Evolutionary conservation across 257 asterid species (phyloP).

Genomic region (Nyctanthes arbortristis): DNA sequence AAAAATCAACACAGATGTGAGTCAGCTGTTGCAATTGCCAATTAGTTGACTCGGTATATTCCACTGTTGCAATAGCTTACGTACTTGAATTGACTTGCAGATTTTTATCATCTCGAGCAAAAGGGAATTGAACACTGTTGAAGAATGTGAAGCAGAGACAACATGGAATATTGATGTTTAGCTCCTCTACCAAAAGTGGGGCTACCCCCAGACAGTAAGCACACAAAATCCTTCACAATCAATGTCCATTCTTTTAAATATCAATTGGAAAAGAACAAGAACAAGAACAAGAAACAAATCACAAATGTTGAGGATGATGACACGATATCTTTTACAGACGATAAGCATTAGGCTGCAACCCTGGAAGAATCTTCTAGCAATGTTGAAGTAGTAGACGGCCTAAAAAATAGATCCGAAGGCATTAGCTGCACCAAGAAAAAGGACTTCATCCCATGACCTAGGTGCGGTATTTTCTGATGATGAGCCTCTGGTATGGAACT

Average conservation of each 20-base stretch:
- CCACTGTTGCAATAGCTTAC: slow-evolving; percentile 25
- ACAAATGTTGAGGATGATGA: slow-evolving; percentile 47
- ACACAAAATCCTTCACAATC: slow-evolving; percentile 33
- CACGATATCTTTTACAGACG: slow-evolving; percentile 54
- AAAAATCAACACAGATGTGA: slow-evolving; percentile 53
- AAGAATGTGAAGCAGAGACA: slow-evolving; percentile 51
- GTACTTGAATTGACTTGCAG: slow-evolving; percentile 46
- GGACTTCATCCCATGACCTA: slow-evolving; percentile 30
- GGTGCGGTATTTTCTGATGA: slow-evolving; percentile 70
- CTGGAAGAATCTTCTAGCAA: slow-evolving; percentile 47
- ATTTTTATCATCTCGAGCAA: slow-evolving; percentile 58
- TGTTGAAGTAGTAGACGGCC: slow-evolving; percentile 34
- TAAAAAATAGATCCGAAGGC: slow-evolving; percentile 28
- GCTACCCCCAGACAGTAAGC: slow-evolving; percentile 36
- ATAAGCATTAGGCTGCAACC: slow-evolving; percentile 36
- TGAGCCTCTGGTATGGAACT: slow-evolving; percentile 75
- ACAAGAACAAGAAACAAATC: slow-evolving; percentile 38
- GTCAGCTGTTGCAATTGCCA: slow-evolving; percentile 31
- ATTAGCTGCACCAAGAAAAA: slow-evolving; percentile 25
- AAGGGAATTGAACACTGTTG: slow-evolving; percentile 78
- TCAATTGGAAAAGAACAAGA: slow-evolving; percentile 38
- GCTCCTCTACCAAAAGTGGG: slow-evolving; percentile 44
- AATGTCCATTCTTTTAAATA: slow-evolving; percentile 34
- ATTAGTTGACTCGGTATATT: slow-evolving; percentile 21
- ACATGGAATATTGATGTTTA: slow-evolving; percentile 39